Evolutionary conservation across 1,284 basidiomycete genomes (phyloP).

Genomic region (Irpex sp.): DNA sequence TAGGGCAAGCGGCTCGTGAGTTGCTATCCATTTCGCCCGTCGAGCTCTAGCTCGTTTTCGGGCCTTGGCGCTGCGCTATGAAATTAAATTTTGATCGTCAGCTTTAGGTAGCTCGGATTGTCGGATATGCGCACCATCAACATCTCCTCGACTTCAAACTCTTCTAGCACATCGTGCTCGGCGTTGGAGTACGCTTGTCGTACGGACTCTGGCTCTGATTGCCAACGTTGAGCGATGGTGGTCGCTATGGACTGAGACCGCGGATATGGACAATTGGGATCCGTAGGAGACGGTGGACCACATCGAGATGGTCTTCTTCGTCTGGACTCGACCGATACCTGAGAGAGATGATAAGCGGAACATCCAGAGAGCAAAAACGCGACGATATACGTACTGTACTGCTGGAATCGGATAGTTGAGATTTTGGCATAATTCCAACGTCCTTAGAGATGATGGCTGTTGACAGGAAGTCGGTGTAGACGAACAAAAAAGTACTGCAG

Average conservation of each 20-base stretch:
- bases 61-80: neutral
- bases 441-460: neutral
- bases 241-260: neutral
- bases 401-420: neutral
- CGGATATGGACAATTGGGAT: neutral
- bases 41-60: neutral
- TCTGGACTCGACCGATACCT: neutral
- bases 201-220: neutral
- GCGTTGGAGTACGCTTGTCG: neutral
- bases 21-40: neutral
- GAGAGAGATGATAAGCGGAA: neutral
- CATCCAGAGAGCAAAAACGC: neutral
- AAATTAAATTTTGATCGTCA: neutral
- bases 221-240: neutral
- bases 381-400: neutral
- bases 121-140: neutral
- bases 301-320: neutral
- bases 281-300: neutral
- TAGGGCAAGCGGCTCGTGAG: neutral
- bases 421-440: neutral
- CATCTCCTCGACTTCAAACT: neutral
- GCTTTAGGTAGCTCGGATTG: too few relatives aligned
- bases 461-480: neutral
- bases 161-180: neutral
- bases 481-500: too few relatives aligned